These are phyloP conservation scores for Kwoniella shivajii DNA, from an alignment of 1,284 basidiomycete genomes.

Conservation along the genomic window DNA sequence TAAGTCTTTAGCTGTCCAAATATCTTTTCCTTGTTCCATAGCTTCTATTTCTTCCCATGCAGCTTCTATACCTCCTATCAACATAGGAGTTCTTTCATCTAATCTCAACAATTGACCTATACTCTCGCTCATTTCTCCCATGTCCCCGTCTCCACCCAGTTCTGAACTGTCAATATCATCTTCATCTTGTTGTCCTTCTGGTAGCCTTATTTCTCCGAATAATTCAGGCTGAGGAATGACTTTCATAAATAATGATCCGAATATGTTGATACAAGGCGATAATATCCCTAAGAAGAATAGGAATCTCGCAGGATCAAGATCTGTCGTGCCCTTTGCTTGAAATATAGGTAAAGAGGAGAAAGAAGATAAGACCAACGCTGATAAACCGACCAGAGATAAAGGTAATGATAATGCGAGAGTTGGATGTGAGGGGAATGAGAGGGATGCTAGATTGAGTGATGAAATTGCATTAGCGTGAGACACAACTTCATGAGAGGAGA, in stretches of 20 bases:
- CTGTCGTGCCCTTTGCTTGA: slow-evolving; percentile 23
- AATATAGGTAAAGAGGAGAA: slow-evolving; percentile 44
- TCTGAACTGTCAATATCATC: background rate
- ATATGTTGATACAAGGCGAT: slow-evolving; percentile 47
- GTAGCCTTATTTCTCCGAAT: slow-evolving; percentile 10
- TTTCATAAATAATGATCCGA: slow-evolving; percentile 48
- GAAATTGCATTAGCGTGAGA: background rate
- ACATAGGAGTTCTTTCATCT: slow-evolving; percentile 48
- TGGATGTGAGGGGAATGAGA: slow-evolving; percentile 52
- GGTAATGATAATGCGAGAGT: slow-evolving; percentile 53
- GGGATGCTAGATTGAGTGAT: slow-evolving; percentile 31
- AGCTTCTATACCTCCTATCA: slow-evolving; percentile 53
- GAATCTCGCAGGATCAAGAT: slow-evolving; percentile 46
- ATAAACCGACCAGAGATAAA: slow-evolving; percentile 50
- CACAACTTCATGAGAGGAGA: too few species aligned
- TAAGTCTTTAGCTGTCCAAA: slow-evolving; percentile 42
- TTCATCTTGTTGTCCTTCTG: slow-evolving; percentile 10
- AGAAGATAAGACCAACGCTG: slow-evolving; percentile 48
- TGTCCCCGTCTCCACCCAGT: background rate
- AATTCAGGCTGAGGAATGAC: slow-evolving; percentile 32
- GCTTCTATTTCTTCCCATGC: slow-evolving; percentile 47
- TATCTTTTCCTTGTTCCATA: slow-evolving; percentile 36
- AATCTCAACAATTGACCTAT: slow-evolving; percentile 39
- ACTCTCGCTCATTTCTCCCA: slow-evolving; percentile 9
- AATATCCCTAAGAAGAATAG: slow-evolving; percentile 55